Base-by-base conservation (phyloP, 257 asterid species). In the Galeopsis tetrahit region DNA sequence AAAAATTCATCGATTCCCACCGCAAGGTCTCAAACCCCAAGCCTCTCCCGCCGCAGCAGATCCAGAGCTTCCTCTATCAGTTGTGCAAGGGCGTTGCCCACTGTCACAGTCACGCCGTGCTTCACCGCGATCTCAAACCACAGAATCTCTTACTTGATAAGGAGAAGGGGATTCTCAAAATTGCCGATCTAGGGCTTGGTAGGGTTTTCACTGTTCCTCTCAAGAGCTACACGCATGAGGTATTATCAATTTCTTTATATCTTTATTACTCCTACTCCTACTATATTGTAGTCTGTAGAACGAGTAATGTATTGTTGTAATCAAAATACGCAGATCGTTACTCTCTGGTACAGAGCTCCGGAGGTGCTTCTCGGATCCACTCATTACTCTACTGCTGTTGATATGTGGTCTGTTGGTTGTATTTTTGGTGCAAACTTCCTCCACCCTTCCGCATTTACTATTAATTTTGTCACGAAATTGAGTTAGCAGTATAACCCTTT, bases 321-420 rank as follows among this genome's bases (percentile, higher is more conserved):
- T 46, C 44, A 21, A 31, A 6, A 14, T 49, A 6, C 32, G 46
- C 70, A 88, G 97, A 89, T 93, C 60, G 98, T 93, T 38, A 93
- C 98, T 68, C 84, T 94, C 13, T 94, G 97, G 97, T 94, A 94
- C 67, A 86, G 98, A 83, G 97, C 98, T 34, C 98, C 98, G 0
- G 97, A 94, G 84, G 97, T 94, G 35, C 85, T 94, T 70, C 82
- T 94, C 43, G 97, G 97, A 71, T 81, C 97, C 38, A 82, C 96
- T n/a, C 95, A 89, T 77, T 91, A 94, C 85, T 91, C 98, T 0
- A 89, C 97, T 2, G 96, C 85, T 0, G 98, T 94, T 73, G 98
- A 94, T 78, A 94, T 94, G 93, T 94, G 97, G 97, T 94, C 98
- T 51, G 98, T 91, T 63, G 98, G 97, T 31, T 94, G 98, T 77